Conservation (phyloP, 2,329 filamentous ascomycete genomes). For the Cladosporium sp. region DNA sequence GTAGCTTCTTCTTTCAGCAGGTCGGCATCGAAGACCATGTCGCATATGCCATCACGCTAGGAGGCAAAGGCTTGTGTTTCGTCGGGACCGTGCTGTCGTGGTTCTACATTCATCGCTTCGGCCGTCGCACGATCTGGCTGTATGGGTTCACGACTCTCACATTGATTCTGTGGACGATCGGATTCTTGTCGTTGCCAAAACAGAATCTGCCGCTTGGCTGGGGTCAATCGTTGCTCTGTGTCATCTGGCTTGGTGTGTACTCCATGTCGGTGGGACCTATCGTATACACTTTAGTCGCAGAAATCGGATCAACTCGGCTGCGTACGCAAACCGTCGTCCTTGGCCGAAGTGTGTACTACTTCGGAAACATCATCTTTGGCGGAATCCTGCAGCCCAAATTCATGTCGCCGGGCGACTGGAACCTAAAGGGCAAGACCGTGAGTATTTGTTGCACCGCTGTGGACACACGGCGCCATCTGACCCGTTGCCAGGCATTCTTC, state of each 20-base stretch:
- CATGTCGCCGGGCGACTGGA: conserved; percentile 23
- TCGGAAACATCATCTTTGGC: conserved; percentile 27
- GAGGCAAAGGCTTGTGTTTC: conserved; percentile 26
- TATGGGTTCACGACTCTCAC: conserved; percentile 21
- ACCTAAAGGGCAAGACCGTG: conserved; percentile 13
- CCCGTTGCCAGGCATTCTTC: conserved; percentile 28
- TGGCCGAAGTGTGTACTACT: conserved; percentile 29
- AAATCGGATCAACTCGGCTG: conserved; percentile 31
- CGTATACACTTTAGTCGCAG: conserved; percentile 30
- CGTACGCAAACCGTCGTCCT: conserved; percentile 34
- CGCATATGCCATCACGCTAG: conserved; percentile 40
- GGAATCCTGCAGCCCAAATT: conserved; percentile 32
- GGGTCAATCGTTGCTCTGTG: conserved; percentile 16
- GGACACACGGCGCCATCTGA: neutral
- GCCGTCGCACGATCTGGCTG: conserved; percentile 42
- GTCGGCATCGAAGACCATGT: conserved; percentile 38
- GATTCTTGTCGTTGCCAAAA: conserved; percentile 11
- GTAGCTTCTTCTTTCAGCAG: conserved; percentile 41
- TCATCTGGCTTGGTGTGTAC: conserved; percentile 16
- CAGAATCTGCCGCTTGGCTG: conserved; percentile 7
- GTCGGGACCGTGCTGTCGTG: conserved; percentile 27
- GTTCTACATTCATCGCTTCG: conserved; percentile 36
- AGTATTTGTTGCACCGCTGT: neutral
- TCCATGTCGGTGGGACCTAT: conserved; percentile 16
- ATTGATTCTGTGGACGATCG: conserved; percentile 9